These are phyloP conservation scores for Echium plantagineum DNA, from an alignment of 257 asterid genomes.

Conservation along the genomic window DNA sequence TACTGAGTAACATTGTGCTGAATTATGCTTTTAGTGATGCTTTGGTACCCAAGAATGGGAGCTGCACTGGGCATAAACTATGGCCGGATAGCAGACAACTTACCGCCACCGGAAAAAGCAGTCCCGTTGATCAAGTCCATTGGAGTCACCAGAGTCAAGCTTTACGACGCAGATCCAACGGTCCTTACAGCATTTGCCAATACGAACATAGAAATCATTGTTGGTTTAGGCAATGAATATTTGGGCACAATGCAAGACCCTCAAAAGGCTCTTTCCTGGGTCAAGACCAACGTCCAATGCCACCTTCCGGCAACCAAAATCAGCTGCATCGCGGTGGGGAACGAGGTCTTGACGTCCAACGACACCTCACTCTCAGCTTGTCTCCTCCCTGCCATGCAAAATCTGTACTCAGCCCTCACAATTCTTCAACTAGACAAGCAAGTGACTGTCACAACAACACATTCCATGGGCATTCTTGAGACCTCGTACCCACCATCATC, in stretches of 20 bases:
- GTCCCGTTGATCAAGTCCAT: slow-evolving; percentile 44
- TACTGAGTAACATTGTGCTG: background rate
- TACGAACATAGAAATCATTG: slow-evolving; percentile 42
- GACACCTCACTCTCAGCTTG: slow-evolving; percentile 24
- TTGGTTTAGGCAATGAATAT: slow-evolving; percentile 60
- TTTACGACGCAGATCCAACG: slow-evolving; percentile 68
- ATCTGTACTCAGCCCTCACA: slow-evolving; percentile 30
- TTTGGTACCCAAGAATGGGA: slow-evolving; percentile 7
- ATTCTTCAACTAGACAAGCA: slow-evolving; percentile 33
- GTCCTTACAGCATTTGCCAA: slow-evolving; percentile 60
- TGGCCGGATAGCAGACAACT: slow-evolving; percentile 76
- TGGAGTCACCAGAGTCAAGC: slow-evolving; percentile 46
- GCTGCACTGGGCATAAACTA: slow-evolving; percentile 69
- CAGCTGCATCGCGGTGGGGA: slow-evolving; percentile 65
- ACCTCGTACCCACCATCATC: slow-evolving; percentile 76
- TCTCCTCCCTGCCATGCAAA: slow-evolving; percentile 74
- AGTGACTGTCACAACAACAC: slow-evolving; percentile 63
- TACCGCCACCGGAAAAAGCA: slow-evolving; percentile 65
- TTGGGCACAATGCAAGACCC: slow-evolving; percentile 53
- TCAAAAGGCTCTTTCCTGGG: slow-evolving; percentile 59
- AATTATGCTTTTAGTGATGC: background rate
- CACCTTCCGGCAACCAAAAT: slow-evolving; percentile 48
- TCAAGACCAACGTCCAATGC: slow-evolving; percentile 54
- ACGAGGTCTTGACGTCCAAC: slow-evolving; percentile 41
- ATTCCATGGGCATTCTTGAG: slow-evolving; percentile 32